Evolutionary conservation across 352 stramenopile genomes (phyloP).

Genomic region (Phytophthora pseudosyringae): DNA sequence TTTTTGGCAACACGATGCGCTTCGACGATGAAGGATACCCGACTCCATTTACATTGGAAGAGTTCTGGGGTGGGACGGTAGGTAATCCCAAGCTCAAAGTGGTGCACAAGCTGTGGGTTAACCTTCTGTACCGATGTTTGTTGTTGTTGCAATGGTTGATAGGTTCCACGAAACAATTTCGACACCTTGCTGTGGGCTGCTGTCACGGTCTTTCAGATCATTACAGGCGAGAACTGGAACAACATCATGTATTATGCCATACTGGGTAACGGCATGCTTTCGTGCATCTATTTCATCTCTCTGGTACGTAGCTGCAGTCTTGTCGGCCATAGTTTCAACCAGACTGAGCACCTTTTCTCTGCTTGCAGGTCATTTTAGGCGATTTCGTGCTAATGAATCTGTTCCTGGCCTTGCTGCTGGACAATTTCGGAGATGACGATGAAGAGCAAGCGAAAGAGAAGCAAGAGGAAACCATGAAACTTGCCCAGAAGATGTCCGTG

Average conservation of each 20-base stretch:
- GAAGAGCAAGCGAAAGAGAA: conserved; percentile 59
- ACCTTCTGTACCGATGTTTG: background rate
- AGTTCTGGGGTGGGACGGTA: conserved; percentile 10
- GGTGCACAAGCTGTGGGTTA: too few species aligned
- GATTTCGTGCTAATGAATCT: conserved; percentile 95
- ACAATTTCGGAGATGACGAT: conserved; percentile 89
- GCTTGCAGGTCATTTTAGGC: conserved; percentile 80
- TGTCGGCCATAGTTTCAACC: background rate
- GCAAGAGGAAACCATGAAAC: conserved; percentile 54
- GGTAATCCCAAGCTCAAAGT: background rate
- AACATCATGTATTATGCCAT: conserved; percentile 94
- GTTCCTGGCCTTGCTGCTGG: conserved; percentile 93
- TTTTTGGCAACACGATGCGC: conserved; percentile 95
- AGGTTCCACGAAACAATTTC: conserved; percentile 89
- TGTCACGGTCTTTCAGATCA: conserved; percentile 93
- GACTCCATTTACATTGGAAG: conserved; percentile 34
- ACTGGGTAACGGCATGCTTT: conserved; percentile 68
- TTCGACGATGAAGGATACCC: conserved; percentile 87
- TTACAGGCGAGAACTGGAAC: conserved; percentile 96
- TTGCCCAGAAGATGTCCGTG: conserved; percentile 63
- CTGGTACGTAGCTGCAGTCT: conserved; percentile 44
- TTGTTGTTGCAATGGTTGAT: background rate
- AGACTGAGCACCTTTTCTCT: background rate
- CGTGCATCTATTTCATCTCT: conserved; percentile 88
- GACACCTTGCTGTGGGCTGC: conserved; percentile 83